Base-by-base conservation (phyloP, 2,329 filamentous ascomycete species). In the Elsinoe batatas region DNA sequence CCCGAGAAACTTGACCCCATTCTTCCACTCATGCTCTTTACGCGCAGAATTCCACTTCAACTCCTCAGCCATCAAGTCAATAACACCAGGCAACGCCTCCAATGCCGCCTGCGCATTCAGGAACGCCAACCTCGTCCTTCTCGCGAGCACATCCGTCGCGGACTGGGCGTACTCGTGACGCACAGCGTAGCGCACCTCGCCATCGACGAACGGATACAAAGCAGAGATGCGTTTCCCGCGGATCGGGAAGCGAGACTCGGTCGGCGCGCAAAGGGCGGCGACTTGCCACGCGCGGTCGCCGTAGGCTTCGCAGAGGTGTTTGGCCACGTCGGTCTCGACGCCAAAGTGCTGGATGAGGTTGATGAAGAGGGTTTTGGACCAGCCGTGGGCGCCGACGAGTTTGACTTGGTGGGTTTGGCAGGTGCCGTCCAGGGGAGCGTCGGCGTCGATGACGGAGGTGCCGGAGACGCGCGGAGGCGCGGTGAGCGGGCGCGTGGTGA, bases 201-300 rank as follows among this genome's bases (percentile, higher is more conserved):
- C 90, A 65, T 96, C 91, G 22, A 96, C 82, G 69, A 93, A 95
- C 12, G 91, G 89, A 70, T 95, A 95, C 26, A 95, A 76, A 13
- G 79, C 71, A 2, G 86, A 85, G 60, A 96, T 85, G 59, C 88
- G 84, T 70, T 87, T 81, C 56, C 90, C 90, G 53, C 88, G 80
- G 32, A 90, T 84, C 2, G 91, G 90, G 76, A 90, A 95, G 50
- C 89, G 83, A 64, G 83, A 74, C 57, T 87, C 80, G 0, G 89
- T 95, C 0, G 87, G 83, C 13, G 79, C 76, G 63, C 87, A 91
- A 47, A 96, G 77, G 1, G 87, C 81, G 7, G 88, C 90, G 18
- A 96, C 89, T 13, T 86, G 85, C 91, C 91, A 96, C 17, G 91
- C 89, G 57, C 91, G 83, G 71, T 96, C 91, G 62, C 91, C 91